Evolutionary conservation across 257 asterid species (phyloP).

Genomic region (Primulina eburnea): DNA sequence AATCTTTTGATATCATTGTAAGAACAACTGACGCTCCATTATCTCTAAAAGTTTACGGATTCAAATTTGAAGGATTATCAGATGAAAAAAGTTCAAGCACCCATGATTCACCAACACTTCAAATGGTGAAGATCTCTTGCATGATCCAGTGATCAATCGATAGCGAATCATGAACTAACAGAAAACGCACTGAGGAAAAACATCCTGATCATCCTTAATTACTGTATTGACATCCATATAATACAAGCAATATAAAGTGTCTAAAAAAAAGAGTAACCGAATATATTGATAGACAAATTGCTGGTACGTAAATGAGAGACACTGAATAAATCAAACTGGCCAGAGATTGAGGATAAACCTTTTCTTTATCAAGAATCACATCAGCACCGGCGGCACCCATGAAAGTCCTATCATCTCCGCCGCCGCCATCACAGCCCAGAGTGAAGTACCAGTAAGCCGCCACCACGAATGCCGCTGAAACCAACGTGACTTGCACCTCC

Average conservation of each 20-base stretch:
- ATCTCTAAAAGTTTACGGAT: background rate
- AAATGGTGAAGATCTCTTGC: background rate
- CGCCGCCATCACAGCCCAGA: slow-evolving; percentile 35
- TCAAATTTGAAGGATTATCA: background rate
- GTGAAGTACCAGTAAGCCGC: slow-evolving; percentile 56
- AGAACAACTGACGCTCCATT: slow-evolving; percentile 14
- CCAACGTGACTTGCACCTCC: slow-evolving; percentile 78
- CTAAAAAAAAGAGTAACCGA: slow-evolving; percentile 1
- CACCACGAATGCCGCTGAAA: slow-evolving; percentile 61
- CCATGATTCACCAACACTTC: slow-evolving; percentile 1
- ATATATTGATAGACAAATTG: slow-evolving; percentile 24
- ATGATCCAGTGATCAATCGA: background rate
- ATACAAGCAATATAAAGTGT: background rate
- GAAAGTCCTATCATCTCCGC: slow-evolving; percentile 35
- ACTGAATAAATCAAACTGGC: background rate
- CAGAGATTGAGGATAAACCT: slow-evolving; percentile 32
- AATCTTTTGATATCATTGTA: slow-evolving; percentile 10
- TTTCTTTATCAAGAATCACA: slow-evolving; percentile 36
- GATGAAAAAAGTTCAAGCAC: background rate
- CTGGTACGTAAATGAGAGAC: slow-evolving; percentile 9
- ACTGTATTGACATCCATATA: background rate
- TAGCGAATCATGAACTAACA: background rate
- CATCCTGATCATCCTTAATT: background rate
- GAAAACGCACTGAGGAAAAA: background rate
- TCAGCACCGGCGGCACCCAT: slow-evolving; percentile 31